phyloP scores from a whole-genome alignment of 2,329 filamentous ascomycete genomes.

The Dendryphion nanum region DNA sequence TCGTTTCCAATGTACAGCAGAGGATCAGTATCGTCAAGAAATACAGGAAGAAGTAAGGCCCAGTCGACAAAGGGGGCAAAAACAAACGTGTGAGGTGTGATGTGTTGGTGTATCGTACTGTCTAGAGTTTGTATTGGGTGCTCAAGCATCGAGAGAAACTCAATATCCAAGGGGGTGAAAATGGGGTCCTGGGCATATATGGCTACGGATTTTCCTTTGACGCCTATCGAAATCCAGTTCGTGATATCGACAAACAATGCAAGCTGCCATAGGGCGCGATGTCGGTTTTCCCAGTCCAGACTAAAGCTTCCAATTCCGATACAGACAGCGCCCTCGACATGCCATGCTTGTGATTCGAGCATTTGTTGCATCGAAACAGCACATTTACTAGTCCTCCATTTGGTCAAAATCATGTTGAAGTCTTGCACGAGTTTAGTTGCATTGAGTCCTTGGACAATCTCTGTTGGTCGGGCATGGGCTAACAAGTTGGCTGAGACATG shows the following conservation, averaged over 20 bases:
- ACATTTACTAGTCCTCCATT: conserved; percentile 23
- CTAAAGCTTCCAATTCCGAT: conserved; percentile 38
- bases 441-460: conserved; percentile 22
- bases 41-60: conserved; percentile 29
- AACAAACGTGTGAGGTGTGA: conserved; percentile 23
- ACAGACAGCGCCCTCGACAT: conserved; percentile 26
- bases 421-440: conserved; percentile 20
- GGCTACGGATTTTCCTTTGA: conserved; percentile 4
- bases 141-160: conserved; percentile 23
- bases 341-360: conserved; percentile 12
- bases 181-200: conserved; percentile 37
- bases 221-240: neutral
- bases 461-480: conserved; percentile 13
- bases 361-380: conserved; percentile 17
- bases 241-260: conserved; percentile 30
- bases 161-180: conserved; percentile 31
- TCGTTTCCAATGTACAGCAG: conserved; percentile 37
- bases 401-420: conserved; percentile 18
- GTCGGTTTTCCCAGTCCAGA: conserved; percentile 34
- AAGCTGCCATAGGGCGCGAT: conserved; percentile 37
- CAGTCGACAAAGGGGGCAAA: conserved; percentile 40
- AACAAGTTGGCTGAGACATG: conserved; percentile 5
- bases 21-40: conserved; percentile 28
- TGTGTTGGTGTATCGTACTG: conserved; percentile 16
- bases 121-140: conserved; percentile 12